Base-by-base conservation (phyloP, 31 red algal species). In the Pterothamnion heteromorphum region DNA sequence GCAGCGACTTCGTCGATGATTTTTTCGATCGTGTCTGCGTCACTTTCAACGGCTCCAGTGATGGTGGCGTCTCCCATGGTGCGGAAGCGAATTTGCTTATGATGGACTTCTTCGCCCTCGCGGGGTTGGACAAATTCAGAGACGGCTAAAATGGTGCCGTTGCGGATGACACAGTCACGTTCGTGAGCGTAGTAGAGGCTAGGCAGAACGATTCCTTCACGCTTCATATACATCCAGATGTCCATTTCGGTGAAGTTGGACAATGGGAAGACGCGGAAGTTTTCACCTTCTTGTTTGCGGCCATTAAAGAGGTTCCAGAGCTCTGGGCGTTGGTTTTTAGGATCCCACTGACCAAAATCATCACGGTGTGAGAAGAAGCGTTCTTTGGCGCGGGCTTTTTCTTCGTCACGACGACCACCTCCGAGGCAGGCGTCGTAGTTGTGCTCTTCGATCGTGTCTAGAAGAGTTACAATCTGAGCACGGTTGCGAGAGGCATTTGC, bases 191-290 rank as follows among this genome's bases (percentile, higher is more conserved):
- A 89, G 27, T 89, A 89, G 9, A 89, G 43, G 14, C n/a, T 14
- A 14, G 36, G 35, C 14, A 89, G 18, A 20, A 14, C 9, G 21
- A 89, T 74, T 4, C 9, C 18, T 44, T 89, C 85, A 21, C 20
- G 5, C 26, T 21, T 21, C 18, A 89, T 4, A 26, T 89, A 89
- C 9, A n/a, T 30, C 85, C 85, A 89, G 31, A 89, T 74, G 31
- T 89, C 85, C 14, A 89, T 18, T 71, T 89, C 85, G 26, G 85
- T 89, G 38, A 30, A 89, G 36, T 89, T 89, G 35, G 38, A 74
- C 5, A 89, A 5, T 5, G 85, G 85, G 36, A 89, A 89, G 36
- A 89, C 18, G 20, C 85, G 31, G 14, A 89, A 44, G 85, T 71
- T 4, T 28, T 91, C 90, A 37, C 3, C 91, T 14, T 18, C n/a